Percentiles rank a stretch among this genome's conserved stretches.
Evolutionary conservation across 345 rosid genomes (phyloP).

Genomic region (Capsella bursapastoris): DNA sequence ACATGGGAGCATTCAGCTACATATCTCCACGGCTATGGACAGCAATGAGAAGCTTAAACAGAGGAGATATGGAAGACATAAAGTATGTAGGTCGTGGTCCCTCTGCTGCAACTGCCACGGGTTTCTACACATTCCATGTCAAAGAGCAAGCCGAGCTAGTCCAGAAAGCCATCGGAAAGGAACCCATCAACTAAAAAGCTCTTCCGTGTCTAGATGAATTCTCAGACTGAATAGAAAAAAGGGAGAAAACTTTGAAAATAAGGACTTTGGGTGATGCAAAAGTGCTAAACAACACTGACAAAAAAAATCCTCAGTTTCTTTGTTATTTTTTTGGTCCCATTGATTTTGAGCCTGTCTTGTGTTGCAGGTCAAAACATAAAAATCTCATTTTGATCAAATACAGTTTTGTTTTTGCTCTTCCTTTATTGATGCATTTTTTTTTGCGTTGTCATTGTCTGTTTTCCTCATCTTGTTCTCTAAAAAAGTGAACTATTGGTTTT

Average conservation of each 20-base stretch:
- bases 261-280: conserved; percentile 37
- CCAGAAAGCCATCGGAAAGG: conserved; percentile 57
- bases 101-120: conserved; percentile 77
- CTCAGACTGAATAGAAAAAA: conserved; percentile 22
- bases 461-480: neutral
- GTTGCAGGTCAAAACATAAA: conserved; percentile 23
- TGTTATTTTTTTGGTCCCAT: conserved; percentile 31
- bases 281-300: conserved; percentile 37
- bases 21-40: conserved; percentile 63
- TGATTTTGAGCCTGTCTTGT: conserved; percentile 36
- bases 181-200: conserved; percentile 47
- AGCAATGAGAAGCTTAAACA: conserved; percentile 56
- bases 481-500: neutral
- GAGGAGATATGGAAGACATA: conserved; percentile 65
- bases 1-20: conserved; percentile 78
- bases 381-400: conserved; percentile 4
- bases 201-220: neutral
- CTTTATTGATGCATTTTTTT: neutral
- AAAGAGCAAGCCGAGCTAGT: conserved; percentile 65
- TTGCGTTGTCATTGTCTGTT: neutral
- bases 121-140: conserved; percentile 61
- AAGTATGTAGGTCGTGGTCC: conserved; percentile 76
- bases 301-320: conserved; percentile 34
- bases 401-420: conserved; percentile 20
- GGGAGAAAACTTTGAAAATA: conserved; percentile 34